A percentile compares a stretch with the other conserved stretches of the same genome.
Conservation (phyloP, 2,329 filamentous ascomycete species). For the Didymella exigua region DNA sequence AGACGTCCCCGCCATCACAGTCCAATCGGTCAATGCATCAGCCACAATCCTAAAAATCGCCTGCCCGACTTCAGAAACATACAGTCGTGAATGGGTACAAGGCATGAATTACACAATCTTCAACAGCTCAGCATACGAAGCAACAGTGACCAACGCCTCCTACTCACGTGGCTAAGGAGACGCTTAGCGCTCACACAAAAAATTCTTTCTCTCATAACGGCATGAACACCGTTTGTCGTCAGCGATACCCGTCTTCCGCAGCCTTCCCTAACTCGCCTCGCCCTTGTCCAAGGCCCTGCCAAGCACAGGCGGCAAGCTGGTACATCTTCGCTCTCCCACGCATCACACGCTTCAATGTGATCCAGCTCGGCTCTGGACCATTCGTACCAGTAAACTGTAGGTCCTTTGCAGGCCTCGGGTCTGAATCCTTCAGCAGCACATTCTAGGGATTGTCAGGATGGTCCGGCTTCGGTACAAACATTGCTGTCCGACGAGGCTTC, state of each 20-base stretch:
- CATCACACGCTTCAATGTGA: not conserved
- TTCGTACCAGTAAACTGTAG: not conserved
- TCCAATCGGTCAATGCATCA: not conserved
- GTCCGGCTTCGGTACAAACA: not conserved
- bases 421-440: not conserved
- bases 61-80: not conserved
- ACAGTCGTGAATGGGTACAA: not conserved
- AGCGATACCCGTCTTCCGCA: too few relatives aligned
- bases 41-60: not conserved
- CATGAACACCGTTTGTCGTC: too few relatives aligned
- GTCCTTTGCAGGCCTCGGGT: not conserved
- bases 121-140: not conserved
- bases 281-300: not conserved
- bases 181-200: too few relatives aligned
- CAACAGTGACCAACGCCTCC: not conserved
- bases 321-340: not conserved
- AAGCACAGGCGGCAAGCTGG: not conserved
- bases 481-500: not conserved
- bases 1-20: not conserved
- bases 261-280: not conserved
- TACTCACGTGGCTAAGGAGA: not conserved
- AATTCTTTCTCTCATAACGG: too few relatives aligned
- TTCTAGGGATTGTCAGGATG: not conserved
- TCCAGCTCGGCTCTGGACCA: not conserved
- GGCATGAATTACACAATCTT: conserved; percentile 1